phyloP scores from a whole-genome alignment of 2,329 filamentous ascomycete genomes.

The Microdochium trichocladiopsis region DNA sequence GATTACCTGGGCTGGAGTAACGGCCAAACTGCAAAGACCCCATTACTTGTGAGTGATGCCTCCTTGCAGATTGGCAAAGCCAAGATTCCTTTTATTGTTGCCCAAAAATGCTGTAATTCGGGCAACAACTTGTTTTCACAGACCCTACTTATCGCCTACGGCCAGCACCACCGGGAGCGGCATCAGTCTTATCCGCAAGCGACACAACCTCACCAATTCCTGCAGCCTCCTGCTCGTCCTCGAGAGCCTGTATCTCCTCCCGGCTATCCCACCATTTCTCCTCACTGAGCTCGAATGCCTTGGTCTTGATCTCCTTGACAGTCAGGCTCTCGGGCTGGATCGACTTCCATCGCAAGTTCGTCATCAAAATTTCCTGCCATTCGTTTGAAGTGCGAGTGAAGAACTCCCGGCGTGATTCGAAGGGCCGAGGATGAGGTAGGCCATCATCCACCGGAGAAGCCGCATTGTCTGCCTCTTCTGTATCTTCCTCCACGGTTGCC shows the following conservation, averaged over 20 bases:
- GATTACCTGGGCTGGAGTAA: no score
- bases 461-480: slow-evolving; percentile 33
- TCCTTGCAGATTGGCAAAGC: no score
- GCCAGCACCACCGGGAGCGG: slow-evolving; percentile 5
- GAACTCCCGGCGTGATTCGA: slow-evolving; percentile 87
- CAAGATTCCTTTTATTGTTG: no score
- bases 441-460: slow-evolving; percentile 61
- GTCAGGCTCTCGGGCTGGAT: slow-evolving; percentile 60
- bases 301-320: slow-evolving; percentile 88
- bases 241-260: slow-evolving; percentile 84
- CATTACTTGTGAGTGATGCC: no score
- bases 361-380: slow-evolving; percentile 85
- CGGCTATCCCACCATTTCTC: slow-evolving; percentile 98
- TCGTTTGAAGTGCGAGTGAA: slow-evolving; percentile 79
- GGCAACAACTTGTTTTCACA: no score
- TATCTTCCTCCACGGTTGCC: slow-evolving; percentile 30
- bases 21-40: no score
- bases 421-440: slow-evolving; percentile 69
- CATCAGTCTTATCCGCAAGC: slow-evolving; percentile 56
- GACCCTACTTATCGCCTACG: slow-evolving; percentile 15
- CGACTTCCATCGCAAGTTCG: slow-evolving; percentile 62
- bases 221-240: slow-evolving; percentile 93
- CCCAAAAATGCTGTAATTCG: no score
- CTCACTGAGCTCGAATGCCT: slow-evolving; percentile 84
- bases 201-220: slow-evolving; percentile 94